Percentiles rank a stretch among this genome's conserved stretches.
Conservation (phyloP, 371 early-diverging fungal species). For the Quaeritorhiza haematococci region DNA sequence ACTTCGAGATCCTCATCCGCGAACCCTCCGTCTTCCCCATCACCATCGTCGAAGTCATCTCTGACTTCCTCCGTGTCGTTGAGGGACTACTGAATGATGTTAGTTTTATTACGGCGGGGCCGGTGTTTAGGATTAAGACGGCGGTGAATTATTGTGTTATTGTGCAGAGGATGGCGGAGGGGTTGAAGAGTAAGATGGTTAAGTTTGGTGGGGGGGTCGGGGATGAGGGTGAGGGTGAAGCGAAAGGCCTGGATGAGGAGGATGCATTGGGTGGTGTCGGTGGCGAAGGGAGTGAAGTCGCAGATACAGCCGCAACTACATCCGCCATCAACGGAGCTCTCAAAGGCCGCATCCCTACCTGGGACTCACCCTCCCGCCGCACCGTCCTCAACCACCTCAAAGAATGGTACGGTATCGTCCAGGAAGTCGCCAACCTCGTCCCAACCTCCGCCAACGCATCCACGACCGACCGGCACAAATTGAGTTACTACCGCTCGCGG, state of each 20-base stretch:
- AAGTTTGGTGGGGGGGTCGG: too few relatives aligned
- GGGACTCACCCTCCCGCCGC: constrained; percentile 2
- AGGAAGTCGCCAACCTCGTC: constrained; percentile 9
- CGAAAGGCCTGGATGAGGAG: constrained; percentile 15
- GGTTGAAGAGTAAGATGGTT: constrained; percentile 6
- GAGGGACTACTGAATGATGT: constrained; percentile 15
- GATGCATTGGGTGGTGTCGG: constrained; percentile 13
- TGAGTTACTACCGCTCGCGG: constrained; percentile 9
- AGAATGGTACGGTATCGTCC: constrained; percentile 21
- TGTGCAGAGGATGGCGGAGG: constrained; percentile 28
- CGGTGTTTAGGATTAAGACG: constrained; percentile 23
- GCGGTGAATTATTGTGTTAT: constrained; percentile 34
- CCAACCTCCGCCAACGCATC: not conserved
- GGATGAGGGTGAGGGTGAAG: too few relatives aligned
- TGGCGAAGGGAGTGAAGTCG: not conserved
- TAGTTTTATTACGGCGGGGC: constrained; percentile 21
- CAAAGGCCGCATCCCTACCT: not conserved
- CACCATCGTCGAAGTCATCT: constrained; percentile 1
- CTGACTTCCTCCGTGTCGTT: constrained; percentile 21
- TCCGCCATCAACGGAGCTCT: not conserved
- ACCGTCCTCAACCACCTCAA: constrained; percentile 12
- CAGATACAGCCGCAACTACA: not conserved
- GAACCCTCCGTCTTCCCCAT: constrained; percentile 14
- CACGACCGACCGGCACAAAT: constrained; percentile 5
- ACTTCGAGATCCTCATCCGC: constrained; percentile 29